A percentile compares a stretch with the other conserved stretches of the same genome.
phyloP scores from a whole-genome alignment of 2,329 filamentous ascomycete genomes.

The Colletotrichum magnum region DNA sequence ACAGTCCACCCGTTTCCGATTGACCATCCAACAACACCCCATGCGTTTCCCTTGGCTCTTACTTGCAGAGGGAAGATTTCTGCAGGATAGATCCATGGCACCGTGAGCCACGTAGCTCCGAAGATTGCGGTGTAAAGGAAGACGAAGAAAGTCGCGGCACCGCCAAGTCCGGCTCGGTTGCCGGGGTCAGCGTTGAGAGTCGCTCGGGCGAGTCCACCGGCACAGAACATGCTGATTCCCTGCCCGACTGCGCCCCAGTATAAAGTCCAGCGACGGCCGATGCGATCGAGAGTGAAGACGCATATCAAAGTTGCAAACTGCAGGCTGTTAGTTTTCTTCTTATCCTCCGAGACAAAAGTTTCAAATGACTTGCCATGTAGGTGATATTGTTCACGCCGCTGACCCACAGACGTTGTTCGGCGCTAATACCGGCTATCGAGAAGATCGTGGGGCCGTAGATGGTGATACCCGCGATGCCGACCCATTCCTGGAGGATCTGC shows the following conservation, averaged over 20 bases:
- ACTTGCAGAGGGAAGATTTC: constrained; percentile 82
- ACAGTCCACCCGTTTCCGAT: constrained; percentile 78
- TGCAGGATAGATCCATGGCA: constrained; percentile 76
- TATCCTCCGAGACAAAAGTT: not conserved
- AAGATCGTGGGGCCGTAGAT: constrained; percentile 73
- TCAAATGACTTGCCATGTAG: constrained; percentile 56
- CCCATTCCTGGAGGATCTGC: constrained; percentile 80
- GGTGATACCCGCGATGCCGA: constrained; percentile 78
- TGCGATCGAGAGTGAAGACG: constrained; percentile 78
- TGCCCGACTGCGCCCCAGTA: constrained; percentile 78
- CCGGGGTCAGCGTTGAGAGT: constrained; percentile 59
- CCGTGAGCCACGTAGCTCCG: constrained; percentile 63
- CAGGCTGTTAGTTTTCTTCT: not conserved
- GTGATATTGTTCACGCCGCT: constrained; percentile 67
- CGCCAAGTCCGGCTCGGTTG: constrained; percentile 67
- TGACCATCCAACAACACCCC: constrained; percentile 82
- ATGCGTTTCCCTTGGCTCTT: constrained; percentile 81
- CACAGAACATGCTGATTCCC: constrained; percentile 77
- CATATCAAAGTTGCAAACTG: constrained; percentile 75
- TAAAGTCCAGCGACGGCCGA: constrained; percentile 77
- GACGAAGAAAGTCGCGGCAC: constrained; percentile 78
- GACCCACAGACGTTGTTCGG: constrained; percentile 74
- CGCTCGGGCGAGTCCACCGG: constrained; percentile 71
- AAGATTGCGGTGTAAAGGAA: constrained; percentile 67
- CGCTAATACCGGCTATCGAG: constrained; percentile 75